These are phyloP conservation scores for Komagataella mondaviorum DNA, from an alignment of 805 yeast genomes.

Conservation along the genomic window DNA sequence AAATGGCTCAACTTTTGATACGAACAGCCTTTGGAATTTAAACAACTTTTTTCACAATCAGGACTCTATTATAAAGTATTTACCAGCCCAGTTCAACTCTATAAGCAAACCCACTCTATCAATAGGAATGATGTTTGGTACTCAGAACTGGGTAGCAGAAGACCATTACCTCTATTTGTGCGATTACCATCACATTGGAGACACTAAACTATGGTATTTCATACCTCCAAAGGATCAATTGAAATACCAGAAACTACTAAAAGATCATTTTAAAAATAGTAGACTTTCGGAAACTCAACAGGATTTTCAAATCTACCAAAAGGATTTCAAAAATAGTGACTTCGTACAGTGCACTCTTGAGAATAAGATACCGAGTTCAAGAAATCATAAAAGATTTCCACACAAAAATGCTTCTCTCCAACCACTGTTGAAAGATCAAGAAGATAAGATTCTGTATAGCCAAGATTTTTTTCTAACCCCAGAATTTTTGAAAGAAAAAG, in stretches of 20 bases:
- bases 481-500: slow-evolving; percentile 26
- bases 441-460: not conserved
- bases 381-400: slow-evolving; percentile 10
- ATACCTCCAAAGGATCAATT: slow-evolving; percentile 42
- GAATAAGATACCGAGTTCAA: slow-evolving; percentile 9
- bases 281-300: slow-evolving; percentile 8
- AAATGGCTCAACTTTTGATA: slow-evolving; percentile 5
- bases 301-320: not conserved
- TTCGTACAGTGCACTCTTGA: slow-evolving; percentile 7
- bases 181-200: slow-evolving; percentile 45
- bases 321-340: not conserved
- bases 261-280: not conserved
- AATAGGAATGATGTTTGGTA: slow-evolving; percentile 39
- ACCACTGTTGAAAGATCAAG: slow-evolving; percentile 9
- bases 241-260: slow-evolving; percentile 27
- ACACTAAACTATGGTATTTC: slow-evolving; percentile 44
- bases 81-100: slow-evolving; percentile 27
- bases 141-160: slow-evolving; percentile 44
- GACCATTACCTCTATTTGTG: slow-evolving; percentile 44
- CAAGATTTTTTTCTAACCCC: slow-evolving; percentile 39
- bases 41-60: slow-evolving; percentile 37
- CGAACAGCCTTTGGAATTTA: slow-evolving; percentile 37
- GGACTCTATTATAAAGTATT: slow-evolving; percentile 31
- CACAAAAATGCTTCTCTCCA: slow-evolving; percentile 17
- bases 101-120: slow-evolving; percentile 29